These are phyloP conservation scores for Plasmodium vinckei DNA, from an alignment of 169 alveolate species.

Conservation along the genomic window DNA sequence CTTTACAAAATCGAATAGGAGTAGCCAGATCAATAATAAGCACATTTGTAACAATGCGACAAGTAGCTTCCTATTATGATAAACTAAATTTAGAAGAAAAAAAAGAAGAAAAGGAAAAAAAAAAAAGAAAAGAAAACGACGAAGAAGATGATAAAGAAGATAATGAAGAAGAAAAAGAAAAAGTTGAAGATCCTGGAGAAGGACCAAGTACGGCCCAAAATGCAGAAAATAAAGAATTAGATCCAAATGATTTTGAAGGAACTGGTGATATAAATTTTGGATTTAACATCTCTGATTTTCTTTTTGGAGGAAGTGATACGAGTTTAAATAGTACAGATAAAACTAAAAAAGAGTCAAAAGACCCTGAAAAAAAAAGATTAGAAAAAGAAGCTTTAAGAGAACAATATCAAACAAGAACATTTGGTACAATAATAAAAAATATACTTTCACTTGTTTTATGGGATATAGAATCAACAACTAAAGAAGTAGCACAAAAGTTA, in stretches of 20 bases:
- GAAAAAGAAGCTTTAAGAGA: slow-evolving; percentile 43
- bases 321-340: not conserved
- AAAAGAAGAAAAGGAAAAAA: slow-evolving; percentile 25
- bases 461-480: slow-evolving; percentile 84
- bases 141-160: slow-evolving; percentile 3
- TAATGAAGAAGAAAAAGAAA: too few species aligned
- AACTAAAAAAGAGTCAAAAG: too few species aligned
- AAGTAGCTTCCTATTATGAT: slow-evolving; percentile 13
- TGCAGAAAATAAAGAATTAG: not conserved
- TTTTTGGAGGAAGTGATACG: too few species aligned
- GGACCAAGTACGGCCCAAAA: not conserved
- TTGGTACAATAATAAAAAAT: slow-evolving; percentile 65
- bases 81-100: slow-evolving; percentile 69
- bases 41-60: slow-evolving; percentile 38
- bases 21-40: slow-evolving; percentile 27
- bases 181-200: not conserved
- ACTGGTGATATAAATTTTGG: too few species aligned
- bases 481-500: slow-evolving; percentile 81
- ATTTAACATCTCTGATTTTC: too few species aligned
- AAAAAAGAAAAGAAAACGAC: not conserved
- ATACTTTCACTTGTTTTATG: slow-evolving; percentile 79
- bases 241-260: too few species aligned
- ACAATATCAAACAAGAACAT: slow-evolving; percentile 48
- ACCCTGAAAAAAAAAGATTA: slow-evolving; percentile 10
- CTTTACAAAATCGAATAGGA: slow-evolving; percentile 43